phyloP scores from a whole-genome alignment of 2,329 filamentous ascomycete species.

The Colletotrichum aenigma region DNA sequence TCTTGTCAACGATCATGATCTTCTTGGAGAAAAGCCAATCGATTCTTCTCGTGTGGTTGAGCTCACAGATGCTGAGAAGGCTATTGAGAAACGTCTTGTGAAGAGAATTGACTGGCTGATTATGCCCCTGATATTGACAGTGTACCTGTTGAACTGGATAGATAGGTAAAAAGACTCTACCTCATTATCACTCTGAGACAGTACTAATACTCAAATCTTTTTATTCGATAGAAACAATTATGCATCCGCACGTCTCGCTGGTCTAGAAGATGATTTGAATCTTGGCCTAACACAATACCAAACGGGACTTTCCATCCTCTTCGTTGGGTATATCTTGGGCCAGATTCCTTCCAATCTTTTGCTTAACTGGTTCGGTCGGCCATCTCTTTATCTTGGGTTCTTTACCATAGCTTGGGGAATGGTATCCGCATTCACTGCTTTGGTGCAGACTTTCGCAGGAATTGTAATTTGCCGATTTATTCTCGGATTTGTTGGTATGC shows the following conservation, averaged over 20 bases:
- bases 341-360: conserved; percentile 28
- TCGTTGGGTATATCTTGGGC: conserved; percentile 33
- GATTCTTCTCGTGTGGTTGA: background rate
- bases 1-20: background rate
- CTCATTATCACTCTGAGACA: background rate
- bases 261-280: conserved; percentile 28
- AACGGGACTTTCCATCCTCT: conserved; percentile 22
- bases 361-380: conserved; percentile 31
- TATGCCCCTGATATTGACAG: background rate
- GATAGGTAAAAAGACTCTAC: background rate
- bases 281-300: conserved; percentile 30
- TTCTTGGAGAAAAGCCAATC: background rate
- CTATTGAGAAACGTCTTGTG: background rate
- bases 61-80: background rate
- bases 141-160: conserved; percentile 10
- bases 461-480: conserved; percentile 40
- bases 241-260: background rate
- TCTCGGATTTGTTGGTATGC: conserved; percentile 37
- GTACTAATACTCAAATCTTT: background rate
- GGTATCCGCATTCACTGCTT: conserved; percentile 29
- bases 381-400: conserved; percentile 36
- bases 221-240: background rate
- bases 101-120: background rate
- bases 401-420: conserved; percentile 31
- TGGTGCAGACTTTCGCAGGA: conserved; percentile 34